These are phyloP conservation scores for Agrocybe praecox DNA, from an alignment of 768 basidiomycete species.

Conservation along the genomic window DNA sequence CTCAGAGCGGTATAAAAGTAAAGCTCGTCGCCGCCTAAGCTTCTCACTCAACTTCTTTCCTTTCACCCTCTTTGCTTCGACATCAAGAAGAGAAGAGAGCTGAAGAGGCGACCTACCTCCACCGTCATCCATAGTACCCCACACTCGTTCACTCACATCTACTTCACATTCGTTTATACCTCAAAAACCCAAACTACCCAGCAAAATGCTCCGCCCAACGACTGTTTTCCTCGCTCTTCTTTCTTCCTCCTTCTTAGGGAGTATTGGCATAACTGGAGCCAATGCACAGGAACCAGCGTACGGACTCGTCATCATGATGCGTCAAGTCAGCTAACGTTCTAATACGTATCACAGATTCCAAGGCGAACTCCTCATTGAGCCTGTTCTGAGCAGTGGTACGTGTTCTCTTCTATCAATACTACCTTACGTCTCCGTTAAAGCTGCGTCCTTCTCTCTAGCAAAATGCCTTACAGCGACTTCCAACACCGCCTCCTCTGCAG, in stretches of 20 bases:
- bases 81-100: no score
- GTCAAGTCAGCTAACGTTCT: not conserved
- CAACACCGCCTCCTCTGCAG: conserved; percentile 48
- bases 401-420: not conserved
- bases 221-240: not conserved
- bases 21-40: not conserved
- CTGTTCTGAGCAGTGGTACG: conserved; percentile 43
- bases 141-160: no score
- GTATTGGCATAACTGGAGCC: not conserved
- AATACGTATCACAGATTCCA: conserved; percentile 30
- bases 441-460: conserved; percentile 24
- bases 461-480: conserved; percentile 56
- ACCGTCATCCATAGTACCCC: not conserved
- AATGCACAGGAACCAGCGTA: conserved; percentile 33
- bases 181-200: no score
- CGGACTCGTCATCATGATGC: conserved; percentile 2
- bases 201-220: not conserved
- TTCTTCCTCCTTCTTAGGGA: not conserved
- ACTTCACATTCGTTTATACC: no score
- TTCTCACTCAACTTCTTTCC: not conserved
- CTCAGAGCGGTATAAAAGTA: not conserved
- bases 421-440: not conserved
- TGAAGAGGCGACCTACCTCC: not conserved
- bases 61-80: not conserved
- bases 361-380: conserved; percentile 46